Base-by-base conservation (phyloP, 345 rosid species). In the Dipteronia sinensis region DNA sequence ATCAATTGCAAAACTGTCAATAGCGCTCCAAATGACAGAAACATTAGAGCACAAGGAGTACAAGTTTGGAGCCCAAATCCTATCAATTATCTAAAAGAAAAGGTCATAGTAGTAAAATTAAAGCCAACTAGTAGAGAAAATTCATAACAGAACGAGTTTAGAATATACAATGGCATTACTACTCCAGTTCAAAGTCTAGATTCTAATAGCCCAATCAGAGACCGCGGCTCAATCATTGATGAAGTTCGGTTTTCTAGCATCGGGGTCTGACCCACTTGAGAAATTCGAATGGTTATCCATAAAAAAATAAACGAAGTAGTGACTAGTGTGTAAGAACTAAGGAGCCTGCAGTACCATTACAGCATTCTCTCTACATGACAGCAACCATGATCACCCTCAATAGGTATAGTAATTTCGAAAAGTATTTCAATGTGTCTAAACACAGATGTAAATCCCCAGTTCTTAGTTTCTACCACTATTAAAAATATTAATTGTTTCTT, bases 361-460 rank as follows among this genome's bases (percentile, higher is more conserved):
- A n/a, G 10, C 62, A 64, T 65, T 74, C 27, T 74, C 63, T 74
- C 63, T 19, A 65, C 47, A 47, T 31, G 15, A 27, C 42, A 63
- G 76, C 44, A 47, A 74, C 15, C 34, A 29, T 20, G 31, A 25
- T 19, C 59, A 20, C 17, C 53, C 19, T 47, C 22, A 44, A 42
- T 56, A 29, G 11, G 44, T 73, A 16, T 13, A 63, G 46, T 29
- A 47, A 74, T 6, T 10, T 27, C 40, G 9, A 64, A 23, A 22
- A 17, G 22, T 53, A 44, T 25, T 7, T 27, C 23, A 27, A 23
- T 34, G 38, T 9, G 16, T 38, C 34, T 17, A 16, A 40, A 73
- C 40, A 55, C 44, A 40, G n/a, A 42, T 10, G 38, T 34, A 42
- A 73, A 42, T 16, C 4, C 7, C 11, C 53, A 23, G 4, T 25